Conservation (phyloP, 208 protist species). For the Acanthamoeba lenticulata region DNA sequence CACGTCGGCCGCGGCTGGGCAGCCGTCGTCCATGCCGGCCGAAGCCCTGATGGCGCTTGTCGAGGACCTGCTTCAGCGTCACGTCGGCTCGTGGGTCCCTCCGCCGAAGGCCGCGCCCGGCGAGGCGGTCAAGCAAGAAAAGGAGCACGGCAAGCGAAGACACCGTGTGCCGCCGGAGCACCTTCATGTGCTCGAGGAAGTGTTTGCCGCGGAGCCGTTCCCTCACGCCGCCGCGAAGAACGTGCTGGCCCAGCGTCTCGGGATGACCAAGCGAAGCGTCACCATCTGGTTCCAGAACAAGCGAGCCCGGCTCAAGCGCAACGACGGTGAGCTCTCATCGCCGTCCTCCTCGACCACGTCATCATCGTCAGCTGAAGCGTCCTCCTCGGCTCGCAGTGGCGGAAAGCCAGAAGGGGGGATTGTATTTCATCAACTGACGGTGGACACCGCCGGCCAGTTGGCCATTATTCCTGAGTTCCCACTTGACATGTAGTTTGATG, state of each 20-base stretch:
- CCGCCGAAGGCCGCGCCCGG: neutral
- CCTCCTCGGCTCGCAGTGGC: neutral
- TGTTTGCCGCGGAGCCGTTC: conserved; percentile 48
- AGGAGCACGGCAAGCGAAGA: neutral
- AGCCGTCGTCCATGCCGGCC: neutral
- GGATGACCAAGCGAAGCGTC: conserved; percentile 48
- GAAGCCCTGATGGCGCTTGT: conserved; percentile 18
- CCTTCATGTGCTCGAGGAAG: conserved; percentile 18
- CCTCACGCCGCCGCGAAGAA: conserved; percentile 44
- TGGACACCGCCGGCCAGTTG: neutral
- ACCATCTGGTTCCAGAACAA: conserved; percentile 62
- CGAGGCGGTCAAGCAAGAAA: neutral
- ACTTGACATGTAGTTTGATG: neutral
- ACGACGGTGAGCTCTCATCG: neutral
- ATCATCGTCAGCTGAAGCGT: neutral
- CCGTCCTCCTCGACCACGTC: neutral
- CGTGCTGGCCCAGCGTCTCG: conserved; percentile 16
- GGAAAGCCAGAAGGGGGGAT: neutral
- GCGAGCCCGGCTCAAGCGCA: conserved; percentile 34
- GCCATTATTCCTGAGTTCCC: conserved; percentile 35
- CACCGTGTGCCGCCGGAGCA: conserved; percentile 31
- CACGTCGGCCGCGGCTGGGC: neutral
- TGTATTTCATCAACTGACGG: conserved; percentile 25
- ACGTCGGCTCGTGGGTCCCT: neutral
- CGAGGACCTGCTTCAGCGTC: neutral